Evolutionary conservation across 192 early-diverging fungal species (phyloP).

Genomic region (Podila clonocystis): DNA sequence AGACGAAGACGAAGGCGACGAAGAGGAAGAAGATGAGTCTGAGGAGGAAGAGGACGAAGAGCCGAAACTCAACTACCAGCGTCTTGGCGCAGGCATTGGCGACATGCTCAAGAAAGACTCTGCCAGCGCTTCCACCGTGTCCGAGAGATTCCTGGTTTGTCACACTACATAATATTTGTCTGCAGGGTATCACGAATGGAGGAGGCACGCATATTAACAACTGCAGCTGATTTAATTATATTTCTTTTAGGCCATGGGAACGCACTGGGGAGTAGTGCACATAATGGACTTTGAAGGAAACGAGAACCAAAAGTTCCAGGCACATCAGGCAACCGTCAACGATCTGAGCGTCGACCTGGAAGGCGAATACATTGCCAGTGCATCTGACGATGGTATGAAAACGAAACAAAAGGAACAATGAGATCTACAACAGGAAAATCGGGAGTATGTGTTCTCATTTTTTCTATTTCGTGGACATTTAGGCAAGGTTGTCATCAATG

Average conservation of each 20-base stretch:
- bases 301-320: slow-evolving; percentile 83
- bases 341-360: slow-evolving; percentile 85
- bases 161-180: neutral
- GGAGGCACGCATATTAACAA: neutral
- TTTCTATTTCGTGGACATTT: neutral
- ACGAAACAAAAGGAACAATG: slow-evolving; percentile 1
- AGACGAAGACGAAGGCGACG: slow-evolving; percentile 38
- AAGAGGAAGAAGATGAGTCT: slow-evolving; percentile 50
- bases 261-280: slow-evolving; percentile 90
- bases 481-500: slow-evolving; percentile 89
- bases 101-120: slow-evolving; percentile 89
- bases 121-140: slow-evolving; percentile 82
- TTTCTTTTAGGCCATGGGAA: slow-evolving; percentile 76
- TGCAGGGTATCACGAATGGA: neutral
- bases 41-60: slow-evolving; percentile 87
- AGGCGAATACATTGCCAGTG: slow-evolving; percentile 92
- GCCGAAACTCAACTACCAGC: slow-evolving; percentile 90
- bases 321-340: slow-evolving; percentile 89
- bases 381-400: slow-evolving; percentile 88
- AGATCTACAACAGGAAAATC: neutral
- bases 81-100: slow-evolving; percentile 78
- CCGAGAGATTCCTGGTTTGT: slow-evolving; percentile 85
- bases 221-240: neutral
- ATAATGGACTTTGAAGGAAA: slow-evolving; percentile 95
- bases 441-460: too few relatives aligned